phyloP scores from a whole-genome alignment of 345 rosid species.

The Murraya koenigii region DNA sequence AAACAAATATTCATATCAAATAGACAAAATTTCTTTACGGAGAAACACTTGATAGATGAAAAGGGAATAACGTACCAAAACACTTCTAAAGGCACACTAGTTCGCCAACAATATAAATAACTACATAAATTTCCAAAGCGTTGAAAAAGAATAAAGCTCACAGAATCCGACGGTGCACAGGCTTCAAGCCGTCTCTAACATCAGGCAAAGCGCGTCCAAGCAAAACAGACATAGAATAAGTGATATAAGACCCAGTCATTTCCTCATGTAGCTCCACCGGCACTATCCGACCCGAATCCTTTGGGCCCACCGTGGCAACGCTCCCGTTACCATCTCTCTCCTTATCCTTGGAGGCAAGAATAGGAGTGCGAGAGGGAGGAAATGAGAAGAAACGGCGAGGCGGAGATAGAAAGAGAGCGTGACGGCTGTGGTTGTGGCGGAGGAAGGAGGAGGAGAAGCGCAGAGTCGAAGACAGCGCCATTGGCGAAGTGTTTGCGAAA shows the following conservation, averaged over 20 bases:
- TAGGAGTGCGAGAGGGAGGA: constrained; percentile 18
- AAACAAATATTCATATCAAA: no score
- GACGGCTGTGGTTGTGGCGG: constrained; percentile 28
- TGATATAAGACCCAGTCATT: constrained; percentile 84
- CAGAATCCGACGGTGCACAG: constrained; percentile 93
- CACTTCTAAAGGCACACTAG: background rate
- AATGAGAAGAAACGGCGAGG: constrained; percentile 43
- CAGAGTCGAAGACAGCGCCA: constrained; percentile 67
- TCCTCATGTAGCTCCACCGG: constrained; percentile 81
- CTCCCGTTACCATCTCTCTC: constrained; percentile 42
- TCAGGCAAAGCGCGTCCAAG: constrained; percentile 97
- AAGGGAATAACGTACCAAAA: background rate
- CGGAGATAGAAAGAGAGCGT: constrained; percentile 16
- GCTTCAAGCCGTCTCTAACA: constrained; percentile 90
- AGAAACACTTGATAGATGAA: background rate
- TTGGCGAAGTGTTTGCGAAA: constrained; percentile 32
- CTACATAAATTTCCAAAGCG: no score
- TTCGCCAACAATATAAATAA: background rate
- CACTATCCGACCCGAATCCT: constrained; percentile 44
- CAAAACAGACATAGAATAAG: constrained; percentile 90
- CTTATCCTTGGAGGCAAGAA: constrained; percentile 20
- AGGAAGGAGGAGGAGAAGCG: constrained; percentile 62
- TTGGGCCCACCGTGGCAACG: constrained; percentile 21
- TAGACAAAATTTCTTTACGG: background rate
- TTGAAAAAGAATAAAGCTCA: constrained; percentile 25